Conservation (phyloP, 164 flowering plant species). For the Nymphaea thermarum region DNA sequence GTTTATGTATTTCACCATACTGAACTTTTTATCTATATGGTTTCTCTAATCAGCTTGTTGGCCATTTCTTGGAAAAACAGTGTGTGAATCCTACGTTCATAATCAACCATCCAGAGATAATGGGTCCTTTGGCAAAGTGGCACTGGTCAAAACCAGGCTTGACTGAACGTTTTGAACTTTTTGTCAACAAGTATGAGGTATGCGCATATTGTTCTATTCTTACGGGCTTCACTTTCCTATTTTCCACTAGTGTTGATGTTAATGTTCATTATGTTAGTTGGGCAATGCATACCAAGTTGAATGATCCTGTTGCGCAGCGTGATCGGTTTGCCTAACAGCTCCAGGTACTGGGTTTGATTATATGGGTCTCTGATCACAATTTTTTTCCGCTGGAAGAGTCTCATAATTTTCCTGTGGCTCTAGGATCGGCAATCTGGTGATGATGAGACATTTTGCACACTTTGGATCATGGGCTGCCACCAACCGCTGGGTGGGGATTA, state of each 20-base stretch:
- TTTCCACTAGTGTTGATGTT: neutral
- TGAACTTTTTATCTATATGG: too few relatives aligned
- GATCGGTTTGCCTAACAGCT: slow-evolving; percentile 89
- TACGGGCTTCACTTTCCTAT: neutral
- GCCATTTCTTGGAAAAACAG: slow-evolving; percentile 82
- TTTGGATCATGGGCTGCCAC: slow-evolving; percentile 90
- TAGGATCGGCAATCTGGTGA: slow-evolving; percentile 96
- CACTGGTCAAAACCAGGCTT: slow-evolving; percentile 73
- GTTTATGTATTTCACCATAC: too few relatives aligned
- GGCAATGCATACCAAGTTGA: slow-evolving; percentile 97
- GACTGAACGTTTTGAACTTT: slow-evolving; percentile 91
- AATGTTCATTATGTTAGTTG: slow-evolving; percentile 29
- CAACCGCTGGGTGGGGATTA: slow-evolving; percentile 97
- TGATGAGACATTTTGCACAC: slow-evolving; percentile 92
- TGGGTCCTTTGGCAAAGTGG: slow-evolving; percentile 98
- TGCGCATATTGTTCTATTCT: slow-evolving; percentile 1
- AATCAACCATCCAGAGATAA: slow-evolving; percentile 91
- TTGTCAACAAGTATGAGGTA: slow-evolving; percentile 89
- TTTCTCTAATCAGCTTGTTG: slow-evolving; percentile 60
- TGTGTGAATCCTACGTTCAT: slow-evolving; percentile 90
- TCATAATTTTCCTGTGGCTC: slow-evolving; percentile 2
- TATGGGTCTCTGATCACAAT: neutral
- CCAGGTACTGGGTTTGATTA: slow-evolving; percentile 37
- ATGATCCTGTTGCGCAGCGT: slow-evolving; percentile 94
- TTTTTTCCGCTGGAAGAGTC: neutral